A percentile compares a stretch with the other conserved stretches of the same genome.
These are phyloP conservation scores for Arthrobotrys entomopaga DNA, from an alignment of 2,329 filamentous ascomycete genomes.

Conservation along the genomic window DNA sequence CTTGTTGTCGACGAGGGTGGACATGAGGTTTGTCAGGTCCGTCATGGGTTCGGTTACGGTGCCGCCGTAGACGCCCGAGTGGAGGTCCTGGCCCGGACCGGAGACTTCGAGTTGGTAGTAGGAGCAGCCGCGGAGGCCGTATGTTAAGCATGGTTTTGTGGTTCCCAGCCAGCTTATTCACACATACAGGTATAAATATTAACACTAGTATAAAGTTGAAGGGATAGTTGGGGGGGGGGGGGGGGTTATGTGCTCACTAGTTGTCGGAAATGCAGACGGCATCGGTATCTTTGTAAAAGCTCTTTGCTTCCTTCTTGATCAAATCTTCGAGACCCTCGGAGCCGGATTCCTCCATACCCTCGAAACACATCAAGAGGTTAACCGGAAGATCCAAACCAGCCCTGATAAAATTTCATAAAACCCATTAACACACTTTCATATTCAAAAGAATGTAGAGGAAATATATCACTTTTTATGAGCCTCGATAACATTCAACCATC, in stretches of 20 bases:
- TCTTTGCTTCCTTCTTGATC: constrained; percentile 88
- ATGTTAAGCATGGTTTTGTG: constrained; percentile 97
- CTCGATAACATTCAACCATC: constrained; percentile 98
- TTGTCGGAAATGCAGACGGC: constrained; percentile 99
- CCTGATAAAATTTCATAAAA: constrained; percentile 39
- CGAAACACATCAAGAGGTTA: constrained; percentile 98
- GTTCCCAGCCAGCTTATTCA: constrained; percentile 82
- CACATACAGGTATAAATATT: too few species aligned
- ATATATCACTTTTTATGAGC: constrained; percentile 88
- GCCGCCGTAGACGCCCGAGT: constrained; percentile 96
- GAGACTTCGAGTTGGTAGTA: constrained; percentile 95
- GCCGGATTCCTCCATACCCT: constrained; percentile 99
- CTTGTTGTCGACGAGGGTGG: constrained; percentile 83
- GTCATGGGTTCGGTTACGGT: constrained; percentile 99
- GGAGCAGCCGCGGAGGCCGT: constrained; percentile 95
- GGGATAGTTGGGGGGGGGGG: too few species aligned
- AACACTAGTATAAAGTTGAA: too few species aligned
- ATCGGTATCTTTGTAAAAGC: constrained; percentile 94
- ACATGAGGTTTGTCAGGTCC: constrained; percentile 84
- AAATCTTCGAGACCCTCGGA: constrained; percentile 96
- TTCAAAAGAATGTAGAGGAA: not conserved
- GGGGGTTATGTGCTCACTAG: too few species aligned
- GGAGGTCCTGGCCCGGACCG: constrained; percentile 90
- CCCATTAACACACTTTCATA: not conserved
- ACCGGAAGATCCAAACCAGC: constrained; percentile 94